These are phyloP conservation scores for Cladorrhinum sp. DNA, from an alignment of 2,329 filamentous ascomycete species.

Conservation along the genomic window DNA sequence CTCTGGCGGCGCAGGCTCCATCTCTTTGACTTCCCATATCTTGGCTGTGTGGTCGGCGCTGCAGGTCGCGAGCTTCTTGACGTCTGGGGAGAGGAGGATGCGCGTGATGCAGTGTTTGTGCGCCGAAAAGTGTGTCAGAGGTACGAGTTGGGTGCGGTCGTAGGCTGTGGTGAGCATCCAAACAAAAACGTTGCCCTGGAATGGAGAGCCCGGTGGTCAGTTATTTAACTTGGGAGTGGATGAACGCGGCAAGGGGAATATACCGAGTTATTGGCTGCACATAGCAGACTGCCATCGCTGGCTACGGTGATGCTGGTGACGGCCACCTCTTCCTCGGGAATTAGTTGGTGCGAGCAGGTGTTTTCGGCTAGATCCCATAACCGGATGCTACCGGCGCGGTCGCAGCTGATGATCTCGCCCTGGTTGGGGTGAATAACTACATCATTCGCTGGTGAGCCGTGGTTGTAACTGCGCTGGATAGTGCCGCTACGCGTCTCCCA, in stretches of 20 bases:
- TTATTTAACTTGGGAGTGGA: background rate
- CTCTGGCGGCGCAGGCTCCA: constrained; percentile 43
- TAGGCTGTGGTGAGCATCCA: constrained; percentile 87
- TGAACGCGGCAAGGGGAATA: constrained; percentile 24
- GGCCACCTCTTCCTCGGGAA: constrained; percentile 91
- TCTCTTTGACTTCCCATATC: constrained; percentile 86
- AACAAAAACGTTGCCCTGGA: constrained; percentile 90
- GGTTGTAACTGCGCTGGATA: constrained; percentile 89
- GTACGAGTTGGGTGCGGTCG: constrained; percentile 79
- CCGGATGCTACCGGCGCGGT: constrained; percentile 85
- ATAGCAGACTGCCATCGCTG: constrained; percentile 87
- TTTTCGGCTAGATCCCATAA: constrained; percentile 98
- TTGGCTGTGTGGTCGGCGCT: constrained; percentile 90
- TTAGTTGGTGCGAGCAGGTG: constrained; percentile 92
- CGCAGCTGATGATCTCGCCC: constrained; percentile 95
- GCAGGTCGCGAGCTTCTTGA: constrained; percentile 91
- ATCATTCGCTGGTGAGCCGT: constrained; percentile 87
- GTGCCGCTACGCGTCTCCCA: constrained; percentile 87
- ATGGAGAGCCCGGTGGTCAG: constrained; percentile 16
- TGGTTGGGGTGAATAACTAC: constrained; percentile 99
- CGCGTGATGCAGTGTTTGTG: constrained; percentile 92
- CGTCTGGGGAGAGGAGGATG: constrained; percentile 86
- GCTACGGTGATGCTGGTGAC: constrained; percentile 95
- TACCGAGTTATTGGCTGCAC: constrained; percentile 88
- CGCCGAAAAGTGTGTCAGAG: constrained; percentile 83